Conservation (phyloP, 768 basidiomycete species). For the Mycena latifolia region DNA sequence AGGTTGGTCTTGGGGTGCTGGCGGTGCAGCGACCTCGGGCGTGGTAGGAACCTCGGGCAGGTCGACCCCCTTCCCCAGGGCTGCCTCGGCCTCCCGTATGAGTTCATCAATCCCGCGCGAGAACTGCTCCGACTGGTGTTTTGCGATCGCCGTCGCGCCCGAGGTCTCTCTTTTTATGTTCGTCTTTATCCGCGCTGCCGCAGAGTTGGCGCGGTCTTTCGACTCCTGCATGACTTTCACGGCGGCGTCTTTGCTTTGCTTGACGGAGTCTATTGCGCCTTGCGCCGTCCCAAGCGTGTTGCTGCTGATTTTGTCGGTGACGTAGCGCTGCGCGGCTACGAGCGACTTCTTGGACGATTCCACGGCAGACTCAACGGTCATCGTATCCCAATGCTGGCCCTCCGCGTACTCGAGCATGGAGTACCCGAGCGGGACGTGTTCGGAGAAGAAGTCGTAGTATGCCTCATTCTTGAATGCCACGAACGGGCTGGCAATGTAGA, state of each 20-base stretch:
- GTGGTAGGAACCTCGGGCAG: conserved; percentile 42
- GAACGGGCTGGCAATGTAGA: conserved; percentile 88
- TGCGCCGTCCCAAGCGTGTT: conserved; percentile 42
- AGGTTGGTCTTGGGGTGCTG: conserved; percentile 14
- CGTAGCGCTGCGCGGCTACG: conserved; percentile 62
- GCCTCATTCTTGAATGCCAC: conserved; percentile 79
- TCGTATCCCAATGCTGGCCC: conserved; percentile 79
- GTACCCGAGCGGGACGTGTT: conserved; percentile 83
- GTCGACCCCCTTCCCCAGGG: conserved; percentile 61
- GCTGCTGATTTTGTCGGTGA: conserved; percentile 64
- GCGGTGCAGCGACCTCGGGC: conserved; percentile 38
- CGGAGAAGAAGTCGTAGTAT: conserved; percentile 90
- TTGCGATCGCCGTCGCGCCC: conserved; percentile 49
- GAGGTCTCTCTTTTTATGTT: conserved; percentile 51
- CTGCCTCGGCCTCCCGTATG: conserved; percentile 79
- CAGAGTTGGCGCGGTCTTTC: conserved; percentile 59
- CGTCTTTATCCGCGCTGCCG: conserved; percentile 62
- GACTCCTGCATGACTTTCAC: conserved; percentile 55
- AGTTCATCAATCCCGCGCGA: conserved; percentile 77
- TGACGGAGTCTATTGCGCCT: conserved; percentile 46
- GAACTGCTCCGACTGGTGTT: conserved; percentile 61
- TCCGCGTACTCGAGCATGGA: conserved; percentile 87
- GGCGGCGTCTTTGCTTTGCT: conserved; percentile 47
- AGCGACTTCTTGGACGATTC: conserved; percentile 64
- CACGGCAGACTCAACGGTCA: conserved; percentile 72